Percentiles rank a stretch among this genome's conserved stretches.
Conservation (phyloP, 106 monocot genomes). For the Acorus calamus region DNA sequence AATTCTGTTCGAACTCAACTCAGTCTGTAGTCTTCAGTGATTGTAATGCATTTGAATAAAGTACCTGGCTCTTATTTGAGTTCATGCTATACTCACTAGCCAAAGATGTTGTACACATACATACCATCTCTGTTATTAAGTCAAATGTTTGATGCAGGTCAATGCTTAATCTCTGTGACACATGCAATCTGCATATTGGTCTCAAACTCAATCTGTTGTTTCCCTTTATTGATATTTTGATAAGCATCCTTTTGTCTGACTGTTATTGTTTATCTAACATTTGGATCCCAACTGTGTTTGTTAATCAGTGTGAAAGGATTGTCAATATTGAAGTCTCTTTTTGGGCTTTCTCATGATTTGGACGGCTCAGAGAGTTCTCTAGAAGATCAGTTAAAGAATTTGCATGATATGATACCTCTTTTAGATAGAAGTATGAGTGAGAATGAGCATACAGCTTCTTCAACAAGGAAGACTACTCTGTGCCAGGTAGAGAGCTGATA, state of each 20-base stretch:
- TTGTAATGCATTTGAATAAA: too few relatives aligned
- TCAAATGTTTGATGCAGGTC: too few relatives aligned
- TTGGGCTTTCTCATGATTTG: constrained; percentile 46
- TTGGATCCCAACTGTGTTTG: neutral
- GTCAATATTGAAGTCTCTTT: constrained; percentile 51
- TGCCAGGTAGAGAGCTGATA: constrained; percentile 27
- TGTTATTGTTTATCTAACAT: constrained; percentile 11
- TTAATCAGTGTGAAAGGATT: constrained; percentile 28
- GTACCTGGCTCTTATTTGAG: too few relatives aligned
- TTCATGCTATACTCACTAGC: too few relatives aligned
- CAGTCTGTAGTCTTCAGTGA: too few relatives aligned
- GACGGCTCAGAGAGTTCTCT: constrained; percentile 17
- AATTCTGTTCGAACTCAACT: too few relatives aligned
- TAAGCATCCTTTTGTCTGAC: neutral
- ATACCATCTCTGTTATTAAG: too few relatives aligned
- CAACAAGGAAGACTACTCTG: constrained; percentile 17
- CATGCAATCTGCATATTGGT: too few relatives aligned
- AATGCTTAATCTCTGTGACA: too few relatives aligned
- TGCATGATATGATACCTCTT: constrained; percentile 25
- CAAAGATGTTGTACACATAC: too few relatives aligned
- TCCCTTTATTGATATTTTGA: too few relatives aligned
- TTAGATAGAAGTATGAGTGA: constrained; percentile 34
- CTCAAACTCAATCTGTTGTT: too few relatives aligned
- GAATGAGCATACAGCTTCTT: constrained; percentile 15
- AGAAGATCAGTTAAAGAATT: constrained; percentile 35